Percentiles rank a stretch among this genome's conserved stretches.
Conservation (phyloP, 805 yeast species). For the Saturnispora silvae region DNA sequence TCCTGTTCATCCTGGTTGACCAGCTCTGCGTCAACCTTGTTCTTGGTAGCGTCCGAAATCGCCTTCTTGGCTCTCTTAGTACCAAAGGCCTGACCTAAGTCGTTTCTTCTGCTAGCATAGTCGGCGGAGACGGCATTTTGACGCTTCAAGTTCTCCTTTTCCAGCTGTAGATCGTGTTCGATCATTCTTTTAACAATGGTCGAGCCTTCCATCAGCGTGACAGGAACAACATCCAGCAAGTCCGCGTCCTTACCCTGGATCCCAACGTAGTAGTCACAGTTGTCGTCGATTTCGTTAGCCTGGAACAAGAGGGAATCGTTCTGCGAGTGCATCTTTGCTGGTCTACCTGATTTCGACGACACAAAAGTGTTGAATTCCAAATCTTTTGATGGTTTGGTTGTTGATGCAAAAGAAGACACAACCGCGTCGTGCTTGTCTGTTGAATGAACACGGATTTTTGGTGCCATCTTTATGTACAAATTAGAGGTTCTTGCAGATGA, state of each 20-base stretch:
- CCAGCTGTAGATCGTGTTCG: slow-evolving; percentile 10
- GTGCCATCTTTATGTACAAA: background rate
- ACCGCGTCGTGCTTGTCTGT: slow-evolving; percentile 9
- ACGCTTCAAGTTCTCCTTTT: slow-evolving; percentile 9
- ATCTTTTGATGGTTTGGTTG: slow-evolving; percentile 49
- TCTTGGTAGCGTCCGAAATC: slow-evolving; percentile 67
- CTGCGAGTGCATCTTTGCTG: slow-evolving; percentile 64
- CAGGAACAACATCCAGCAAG: slow-evolving; percentile 44
- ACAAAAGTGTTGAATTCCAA: slow-evolving; percentile 56
- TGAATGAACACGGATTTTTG: slow-evolving; percentile 4
- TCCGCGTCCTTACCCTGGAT: slow-evolving; percentile 51
- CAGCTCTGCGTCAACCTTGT: slow-evolving; percentile 76
- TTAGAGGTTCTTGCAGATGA: too few species aligned
- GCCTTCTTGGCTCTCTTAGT: slow-evolving; percentile 93
- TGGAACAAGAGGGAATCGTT: slow-evolving; percentile 61
- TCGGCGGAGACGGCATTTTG: slow-evolving; percentile 7
- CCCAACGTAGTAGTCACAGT: slow-evolving; percentile 57
- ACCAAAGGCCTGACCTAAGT: slow-evolving; percentile 93
- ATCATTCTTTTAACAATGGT: slow-evolving; percentile 29
- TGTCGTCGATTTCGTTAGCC: slow-evolving; percentile 38
- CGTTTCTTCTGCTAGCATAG: slow-evolving; percentile 46
- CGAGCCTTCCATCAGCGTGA: slow-evolving; percentile 11
- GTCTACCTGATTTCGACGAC: slow-evolving; percentile 27
- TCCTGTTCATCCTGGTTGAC: slow-evolving; percentile 50
- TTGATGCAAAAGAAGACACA: slow-evolving; percentile 73